Conservation (phyloP, 2,329 filamentous ascomycete species). For the Arthrobotrys megalospora region DNA sequence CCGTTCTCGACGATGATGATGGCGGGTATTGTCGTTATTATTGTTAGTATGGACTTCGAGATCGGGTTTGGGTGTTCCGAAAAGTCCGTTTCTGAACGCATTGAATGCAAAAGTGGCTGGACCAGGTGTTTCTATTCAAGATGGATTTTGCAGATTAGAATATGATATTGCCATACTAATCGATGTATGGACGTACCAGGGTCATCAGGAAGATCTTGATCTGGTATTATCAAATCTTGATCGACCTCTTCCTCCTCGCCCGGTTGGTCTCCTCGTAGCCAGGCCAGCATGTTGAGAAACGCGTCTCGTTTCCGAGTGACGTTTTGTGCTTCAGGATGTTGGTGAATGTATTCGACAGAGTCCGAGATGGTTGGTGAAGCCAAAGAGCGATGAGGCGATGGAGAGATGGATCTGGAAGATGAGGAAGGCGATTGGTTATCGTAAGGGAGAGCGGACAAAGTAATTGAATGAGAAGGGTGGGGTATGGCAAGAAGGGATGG, state of each 20-base stretch:
- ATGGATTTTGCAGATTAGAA: slow-evolving; percentile 65
- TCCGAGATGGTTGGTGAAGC: not conserved
- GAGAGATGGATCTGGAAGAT: slow-evolving; percentile 6
- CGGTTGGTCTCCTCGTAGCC: slow-evolving; percentile 55
- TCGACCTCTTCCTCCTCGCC: slow-evolving; percentile 57
- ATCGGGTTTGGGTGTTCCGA: slow-evolving; percentile 74
- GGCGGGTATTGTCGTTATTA: not conserved
- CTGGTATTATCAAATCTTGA: slow-evolving; percentile 57
- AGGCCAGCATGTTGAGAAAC: slow-evolving; percentile 56
- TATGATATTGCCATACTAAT: not conserved
- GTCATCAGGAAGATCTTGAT: slow-evolving; percentile 40
- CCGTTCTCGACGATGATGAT: slow-evolving; percentile 35
- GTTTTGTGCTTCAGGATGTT: slow-evolving; percentile 12
- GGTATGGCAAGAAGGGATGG: slow-evolving; percentile 31
- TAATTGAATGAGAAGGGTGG: slow-evolving; percentile 44
- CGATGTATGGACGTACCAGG: slow-evolving; percentile 53
- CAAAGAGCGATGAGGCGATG: slow-evolving; percentile 20
- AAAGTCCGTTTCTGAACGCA: slow-evolving; percentile 77
- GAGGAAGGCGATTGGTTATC: slow-evolving; percentile 43
- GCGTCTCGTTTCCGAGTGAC: slow-evolving; percentile 36
- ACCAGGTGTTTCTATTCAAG: slow-evolving; percentile 75
- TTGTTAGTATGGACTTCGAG: slow-evolving; percentile 65
- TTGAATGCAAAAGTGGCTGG: slow-evolving; percentile 78
- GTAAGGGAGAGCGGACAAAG: slow-evolving; percentile 26
- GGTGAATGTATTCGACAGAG: slow-evolving; percentile 4